Conservation (phyloP, 306 rosid genomes). For the Lablab purpureus region DNA sequence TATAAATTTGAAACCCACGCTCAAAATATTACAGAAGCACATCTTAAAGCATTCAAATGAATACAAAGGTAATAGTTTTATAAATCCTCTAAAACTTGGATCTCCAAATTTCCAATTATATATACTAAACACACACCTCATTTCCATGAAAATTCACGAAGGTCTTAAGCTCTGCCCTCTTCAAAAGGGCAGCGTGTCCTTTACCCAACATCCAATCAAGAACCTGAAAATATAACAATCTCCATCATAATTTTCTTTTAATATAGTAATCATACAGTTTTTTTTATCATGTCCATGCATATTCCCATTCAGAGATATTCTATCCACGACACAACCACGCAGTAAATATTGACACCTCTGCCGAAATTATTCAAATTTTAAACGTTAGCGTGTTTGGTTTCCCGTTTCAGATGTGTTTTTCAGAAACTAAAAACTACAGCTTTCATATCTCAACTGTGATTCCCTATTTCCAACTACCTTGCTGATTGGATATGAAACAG, state of each 20-base stretch:
- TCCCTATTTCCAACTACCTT: conserved; percentile 57
- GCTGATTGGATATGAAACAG: conserved; percentile 91
- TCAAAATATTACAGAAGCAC: conserved; percentile 20
- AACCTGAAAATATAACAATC: conserved; percentile 61
- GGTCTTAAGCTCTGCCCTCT: conserved; percentile 98
- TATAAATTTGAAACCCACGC: conserved; percentile 7
- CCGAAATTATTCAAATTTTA: not conserved
- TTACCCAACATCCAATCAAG: conserved; percentile 98
- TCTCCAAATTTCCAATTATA: not conserved
- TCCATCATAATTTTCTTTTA: conserved; percentile 7
- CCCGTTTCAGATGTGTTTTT: not conserved
- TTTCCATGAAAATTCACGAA: conserved; percentile 96
- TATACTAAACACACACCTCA: conserved; percentile 62
- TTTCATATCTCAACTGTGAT: not conserved
- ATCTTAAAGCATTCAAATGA: conserved; percentile 33
- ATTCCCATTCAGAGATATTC: not conserved
- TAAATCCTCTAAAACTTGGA: conserved; percentile 12
- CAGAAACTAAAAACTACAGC: not conserved
- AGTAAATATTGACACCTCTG: not conserved
- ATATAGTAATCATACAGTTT: not conserved
- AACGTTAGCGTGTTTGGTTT: not conserved
- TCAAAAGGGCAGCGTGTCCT: conserved; percentile 91
- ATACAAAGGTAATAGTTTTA: conserved; percentile 22
- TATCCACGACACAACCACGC: not conserved
- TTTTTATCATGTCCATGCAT: not conserved